Percentiles rank a stretch among this genome's conserved stretches.
Evolutionary conservation across 2,329 filamentous ascomycete species (phyloP).

Genomic region (Beauveria australis): DNA sequence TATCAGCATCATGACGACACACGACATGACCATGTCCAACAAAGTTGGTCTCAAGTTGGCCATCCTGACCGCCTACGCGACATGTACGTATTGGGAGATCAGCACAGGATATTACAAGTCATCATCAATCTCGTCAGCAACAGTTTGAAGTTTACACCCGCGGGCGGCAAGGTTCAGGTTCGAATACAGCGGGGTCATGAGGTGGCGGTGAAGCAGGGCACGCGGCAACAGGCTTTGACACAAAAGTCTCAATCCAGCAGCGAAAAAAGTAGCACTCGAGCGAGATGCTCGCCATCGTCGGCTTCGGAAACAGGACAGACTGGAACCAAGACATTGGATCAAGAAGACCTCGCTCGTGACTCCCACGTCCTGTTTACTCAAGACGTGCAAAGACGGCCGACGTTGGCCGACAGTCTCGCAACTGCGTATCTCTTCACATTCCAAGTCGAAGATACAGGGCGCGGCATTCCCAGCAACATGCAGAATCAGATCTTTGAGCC

Average conservation of each 20-base stretch:
- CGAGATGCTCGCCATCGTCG: no score
- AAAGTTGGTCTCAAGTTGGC: not conserved
- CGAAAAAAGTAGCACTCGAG: not conserved
- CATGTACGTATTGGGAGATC: slow-evolving; percentile 87
- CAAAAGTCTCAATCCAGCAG: not conserved
- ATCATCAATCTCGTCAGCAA: slow-evolving; percentile 91
- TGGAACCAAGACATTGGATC: no score
- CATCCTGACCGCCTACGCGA: slow-evolving; percentile 62
- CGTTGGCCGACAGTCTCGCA: slow-evolving; percentile 35
- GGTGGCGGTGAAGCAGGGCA: slow-evolving; percentile 10
- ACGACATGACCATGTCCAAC: not conserved
- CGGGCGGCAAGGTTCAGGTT: slow-evolving; percentile 66
- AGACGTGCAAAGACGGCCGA: not conserved
- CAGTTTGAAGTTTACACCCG: slow-evolving; percentile 81
- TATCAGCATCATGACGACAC: slow-evolving; percentile 1
- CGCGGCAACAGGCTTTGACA: not conserved
- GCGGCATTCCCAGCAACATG: slow-evolving; percentile 71
- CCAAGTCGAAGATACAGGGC: slow-evolving; percentile 80
- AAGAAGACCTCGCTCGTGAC: not conserved
- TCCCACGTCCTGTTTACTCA: not conserved
- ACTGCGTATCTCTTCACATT: slow-evolving; percentile 74
- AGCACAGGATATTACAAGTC: slow-evolving; percentile 85
- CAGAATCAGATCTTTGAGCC: slow-evolving; percentile 85
- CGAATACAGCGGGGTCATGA: slow-evolving; percentile 67
- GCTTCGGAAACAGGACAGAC: no score